Percentiles rank a stretch among this genome's conserved stretches.
Conservation (phyloP, 495 filamentous ascomycete genomes). For the Xylaria curta region DNA sequence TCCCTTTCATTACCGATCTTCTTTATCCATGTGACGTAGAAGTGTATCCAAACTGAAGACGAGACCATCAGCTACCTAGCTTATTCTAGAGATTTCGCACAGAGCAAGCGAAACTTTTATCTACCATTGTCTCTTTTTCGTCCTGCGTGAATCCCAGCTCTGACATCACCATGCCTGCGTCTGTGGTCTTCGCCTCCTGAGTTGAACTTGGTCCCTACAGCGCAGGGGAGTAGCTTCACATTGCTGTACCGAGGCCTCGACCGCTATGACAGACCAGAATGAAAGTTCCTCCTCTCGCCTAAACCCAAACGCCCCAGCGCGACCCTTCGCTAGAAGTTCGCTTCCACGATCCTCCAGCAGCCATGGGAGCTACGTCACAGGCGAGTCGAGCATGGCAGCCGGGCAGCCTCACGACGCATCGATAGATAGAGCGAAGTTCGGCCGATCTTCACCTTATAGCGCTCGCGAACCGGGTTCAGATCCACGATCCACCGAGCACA, state of each 20-base stretch:
- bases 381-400: slow-evolving; percentile 38
- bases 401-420: slow-evolving; percentile 27
- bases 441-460: slow-evolving; percentile 31
- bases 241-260: background rate
- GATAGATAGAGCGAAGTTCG: slow-evolving; percentile 29
- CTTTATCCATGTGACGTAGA: background rate
- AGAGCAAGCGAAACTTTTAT: background rate
- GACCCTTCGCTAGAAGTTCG: slow-evolving; percentile 20
- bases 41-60: background rate
- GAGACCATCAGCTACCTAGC: background rate
- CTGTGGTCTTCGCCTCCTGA: background rate
- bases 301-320: slow-evolving; percentile 13
- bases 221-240: slow-evolving; percentile 1
- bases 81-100: background rate
- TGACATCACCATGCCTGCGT: slow-evolving; percentile 12
- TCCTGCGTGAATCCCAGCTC: background rate
- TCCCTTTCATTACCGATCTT: background rate
- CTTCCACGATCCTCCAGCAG: slow-evolving; percentile 38
- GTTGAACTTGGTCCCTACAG: background rate
- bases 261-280: slow-evolving; percentile 26
- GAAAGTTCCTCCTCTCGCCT: slow-evolving; percentile 20
- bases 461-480: slow-evolving; percentile 32
- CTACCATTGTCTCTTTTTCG: background rate
- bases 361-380: slow-evolving; percentile 40
- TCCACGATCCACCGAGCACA: slow-evolving; percentile 29